Conservation (phyloP, 495 filamentous ascomycete species). For the Hyaloscypha hepaticicola region DNA sequence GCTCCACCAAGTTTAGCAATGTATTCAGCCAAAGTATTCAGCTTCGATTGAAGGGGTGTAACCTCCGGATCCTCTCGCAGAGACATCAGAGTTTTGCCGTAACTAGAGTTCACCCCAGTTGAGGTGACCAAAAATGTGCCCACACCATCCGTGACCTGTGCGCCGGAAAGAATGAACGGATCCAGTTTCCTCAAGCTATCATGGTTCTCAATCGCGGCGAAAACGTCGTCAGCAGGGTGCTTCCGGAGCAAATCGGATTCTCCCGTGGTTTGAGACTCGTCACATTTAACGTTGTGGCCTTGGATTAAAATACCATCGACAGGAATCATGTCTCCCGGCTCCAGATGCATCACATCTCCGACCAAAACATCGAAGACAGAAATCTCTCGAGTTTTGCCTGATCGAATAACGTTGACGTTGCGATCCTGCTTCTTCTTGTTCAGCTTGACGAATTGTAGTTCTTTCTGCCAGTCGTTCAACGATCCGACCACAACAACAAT, state of each 20-base stretch:
- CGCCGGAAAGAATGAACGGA: conserved; percentile 90
- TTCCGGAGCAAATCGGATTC: conserved; percentile 83
- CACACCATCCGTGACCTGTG: conserved; percentile 88
- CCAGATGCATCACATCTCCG: conserved; percentile 79
- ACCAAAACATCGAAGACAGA: conserved; percentile 79
- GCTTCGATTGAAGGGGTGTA: conserved; percentile 90
- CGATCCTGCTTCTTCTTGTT: conserved; percentile 82
- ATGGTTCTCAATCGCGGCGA: conserved; percentile 70
- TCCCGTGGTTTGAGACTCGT: conserved; percentile 81
- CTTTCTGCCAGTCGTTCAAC: conserved; percentile 71
- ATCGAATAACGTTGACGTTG: conserved; percentile 72
- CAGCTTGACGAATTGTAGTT: conserved; percentile 73
- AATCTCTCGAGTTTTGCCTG: conserved; percentile 73
- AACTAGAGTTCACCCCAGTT: conserved; percentile 81
- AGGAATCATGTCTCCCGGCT: conserved; percentile 86
- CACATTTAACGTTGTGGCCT: conserved; percentile 72
- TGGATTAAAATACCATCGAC: conserved; percentile 77
- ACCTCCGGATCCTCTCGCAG: conserved; percentile 86
- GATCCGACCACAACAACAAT: conserved; percentile 67
- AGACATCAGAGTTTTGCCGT: conserved; percentile 93
- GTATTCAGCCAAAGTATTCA: conserved; percentile 86
- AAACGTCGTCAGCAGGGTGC: conserved; percentile 72
- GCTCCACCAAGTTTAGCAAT: conserved; percentile 91
- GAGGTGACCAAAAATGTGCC: conserved; percentile 83
- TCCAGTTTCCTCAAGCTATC: conserved; percentile 81